These are phyloP conservation scores for Neurospora crassa DNA, from an alignment of 2,329 filamentous ascomycete species.

Conservation along the genomic window DNA sequence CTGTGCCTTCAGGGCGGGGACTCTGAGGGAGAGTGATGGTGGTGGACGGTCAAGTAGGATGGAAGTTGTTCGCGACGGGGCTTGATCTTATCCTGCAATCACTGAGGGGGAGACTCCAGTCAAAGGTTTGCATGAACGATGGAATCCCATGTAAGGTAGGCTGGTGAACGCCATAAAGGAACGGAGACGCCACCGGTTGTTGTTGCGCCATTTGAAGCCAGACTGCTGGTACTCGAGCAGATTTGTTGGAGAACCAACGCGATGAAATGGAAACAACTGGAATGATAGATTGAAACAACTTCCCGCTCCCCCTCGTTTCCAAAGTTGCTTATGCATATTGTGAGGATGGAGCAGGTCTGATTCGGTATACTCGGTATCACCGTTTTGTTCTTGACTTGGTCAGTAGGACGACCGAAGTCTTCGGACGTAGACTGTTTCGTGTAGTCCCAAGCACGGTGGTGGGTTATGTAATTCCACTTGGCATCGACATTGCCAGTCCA, in stretches of 20 bases:
- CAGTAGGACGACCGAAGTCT: background rate
- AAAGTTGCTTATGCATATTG: background rate
- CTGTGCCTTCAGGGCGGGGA: background rate
- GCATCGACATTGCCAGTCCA: background rate
- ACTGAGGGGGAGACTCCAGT: too few species aligned
- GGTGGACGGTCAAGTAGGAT: background rate
- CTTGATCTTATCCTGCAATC: too few species aligned
- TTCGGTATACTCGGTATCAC: background rate
- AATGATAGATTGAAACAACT: background rate
- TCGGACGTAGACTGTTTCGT: background rate
- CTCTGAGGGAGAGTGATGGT: background rate
- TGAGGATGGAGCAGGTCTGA: background rate
- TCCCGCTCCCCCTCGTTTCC: background rate
- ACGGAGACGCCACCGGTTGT: background rate
- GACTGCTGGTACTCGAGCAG: background rate
- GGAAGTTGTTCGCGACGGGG: too few species aligned
- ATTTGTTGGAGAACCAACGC: constrained; percentile 10
- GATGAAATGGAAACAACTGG: constrained; percentile 6
- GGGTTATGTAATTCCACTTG: background rate
- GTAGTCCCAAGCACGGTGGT: background rate
- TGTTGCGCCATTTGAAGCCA: background rate
- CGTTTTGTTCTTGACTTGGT: background rate
- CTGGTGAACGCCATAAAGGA: background rate
- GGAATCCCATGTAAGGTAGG: background rate
- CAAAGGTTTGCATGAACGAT: background rate